These are phyloP conservation scores for Entomophthora muscae DNA, from an alignment of 371 early-diverging fungal species.

Conservation along the genomic window DNA sequence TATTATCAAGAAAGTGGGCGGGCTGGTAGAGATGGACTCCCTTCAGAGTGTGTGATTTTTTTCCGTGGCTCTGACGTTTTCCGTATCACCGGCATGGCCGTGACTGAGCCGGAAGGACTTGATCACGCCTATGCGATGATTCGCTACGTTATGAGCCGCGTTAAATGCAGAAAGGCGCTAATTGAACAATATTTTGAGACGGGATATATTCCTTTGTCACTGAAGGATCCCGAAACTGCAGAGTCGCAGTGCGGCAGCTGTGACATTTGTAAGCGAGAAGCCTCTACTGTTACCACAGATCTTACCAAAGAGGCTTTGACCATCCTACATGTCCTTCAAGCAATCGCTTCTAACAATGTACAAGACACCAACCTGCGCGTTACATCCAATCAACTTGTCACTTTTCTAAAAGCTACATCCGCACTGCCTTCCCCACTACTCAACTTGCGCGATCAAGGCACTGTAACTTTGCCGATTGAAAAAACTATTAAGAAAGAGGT, in stretches of 20 bases:
- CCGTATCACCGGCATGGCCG: constrained; percentile 2
- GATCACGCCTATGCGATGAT: constrained; percentile 1
- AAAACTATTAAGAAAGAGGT: neutral
- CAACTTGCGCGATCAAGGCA: neutral
- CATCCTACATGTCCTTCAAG: neutral
- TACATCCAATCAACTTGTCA: neutral
- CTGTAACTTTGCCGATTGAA: neutral
- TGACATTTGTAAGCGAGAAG: too few relatives aligned
- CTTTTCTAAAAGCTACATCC: neutral
- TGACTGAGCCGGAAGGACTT: constrained; percentile 4
- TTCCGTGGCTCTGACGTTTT: constrained; percentile 62
- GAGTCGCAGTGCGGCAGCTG: neutral
- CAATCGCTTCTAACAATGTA: neutral
- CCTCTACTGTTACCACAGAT: neutral
- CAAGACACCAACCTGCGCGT: neutral
- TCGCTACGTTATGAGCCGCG: neutral
- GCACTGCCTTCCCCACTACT: neutral
- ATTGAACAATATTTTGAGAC: neutral
- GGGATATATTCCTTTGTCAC: neutral
- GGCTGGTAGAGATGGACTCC: constrained; percentile 93
- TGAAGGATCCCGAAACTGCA: too few relatives aligned
- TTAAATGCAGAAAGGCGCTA: neutral
- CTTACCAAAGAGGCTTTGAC: neutral
- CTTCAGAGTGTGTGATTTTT: constrained; percentile 75
- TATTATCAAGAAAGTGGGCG: constrained; percentile 99